Base-by-base conservation (phyloP, 225 moss, liverwort and hornwort genomes). In the Asterella californica region DNA sequence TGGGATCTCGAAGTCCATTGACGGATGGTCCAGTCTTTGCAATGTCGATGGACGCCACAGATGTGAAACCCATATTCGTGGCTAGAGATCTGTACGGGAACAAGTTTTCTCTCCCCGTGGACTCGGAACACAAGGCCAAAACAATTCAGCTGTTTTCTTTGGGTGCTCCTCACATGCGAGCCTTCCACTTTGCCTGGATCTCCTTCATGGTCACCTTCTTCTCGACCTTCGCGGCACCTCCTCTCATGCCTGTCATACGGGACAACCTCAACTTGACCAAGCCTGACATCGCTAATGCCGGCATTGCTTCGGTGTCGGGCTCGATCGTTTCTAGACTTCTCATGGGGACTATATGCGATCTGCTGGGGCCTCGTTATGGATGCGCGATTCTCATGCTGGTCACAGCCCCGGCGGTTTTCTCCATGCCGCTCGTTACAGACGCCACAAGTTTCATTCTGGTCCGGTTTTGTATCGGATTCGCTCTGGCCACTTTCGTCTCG, bases 191-290 rank as follows among this genome's bases (percentile, higher is more conserved):
- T 25, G 91, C 95, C 4, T 95, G 91, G 91, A 80, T 95, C 70
- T 91, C 93, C 54, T 95, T 95, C 88, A 90, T 87, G 86, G 87
- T 87, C 21, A 91, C 90, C 77, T 95, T 95, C 79, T 72, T 93
- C 79, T 95, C 93, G 55, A 93, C 95, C 8, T 95, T 95, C 81
- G 95, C 95, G 29, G 91, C 93, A 22, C 95, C 95, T 15, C 95
- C 95, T 45, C 91, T 95, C 17, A 90, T 95, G 8, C 93, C 93
- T 78, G 34, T 95, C 81, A 95, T 95, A 36, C 90, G 95, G n/a
- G 90, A 95, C 87, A 95, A 95, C 49, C 76, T 95, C 74, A 77
- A 88, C 50, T 84, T 95, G 37, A 83, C 61, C 74, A 92, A 91
- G 81, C 15, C 25, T 30, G 91, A 93, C 65, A 87, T 95, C 38